Percentiles rank a stretch among this genome's conserved stretches.
Evolutionary conservation across 2,329 filamentous ascomycete species (phyloP).

Genomic region (Xylaria multiplex): DNA sequence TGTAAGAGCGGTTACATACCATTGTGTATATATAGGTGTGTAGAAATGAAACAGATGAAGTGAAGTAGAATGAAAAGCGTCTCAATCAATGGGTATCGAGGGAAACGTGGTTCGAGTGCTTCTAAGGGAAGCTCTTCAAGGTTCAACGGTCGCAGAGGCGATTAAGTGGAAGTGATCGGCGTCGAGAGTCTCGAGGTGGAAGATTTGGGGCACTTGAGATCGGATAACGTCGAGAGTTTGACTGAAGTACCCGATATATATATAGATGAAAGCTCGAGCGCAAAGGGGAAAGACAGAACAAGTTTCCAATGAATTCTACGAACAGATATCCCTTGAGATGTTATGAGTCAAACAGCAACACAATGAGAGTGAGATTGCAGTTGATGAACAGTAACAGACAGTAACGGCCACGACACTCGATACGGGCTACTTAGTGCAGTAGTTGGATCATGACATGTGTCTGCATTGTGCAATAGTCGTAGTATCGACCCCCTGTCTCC

Average conservation of each 20-base stretch:
- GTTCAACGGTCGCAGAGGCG: slow-evolving; percentile 6
- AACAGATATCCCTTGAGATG: slow-evolving; percentile 42
- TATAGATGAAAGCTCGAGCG: slow-evolving; percentile 28
- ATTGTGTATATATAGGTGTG: slow-evolving; percentile 41
- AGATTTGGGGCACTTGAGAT: slow-evolving; percentile 8
- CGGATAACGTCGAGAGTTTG: background rate
- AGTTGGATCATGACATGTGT: slow-evolving; percentile 41
- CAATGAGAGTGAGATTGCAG: slow-evolving; percentile 26
- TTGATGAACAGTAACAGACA: slow-evolving; percentile 26
- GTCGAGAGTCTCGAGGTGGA: slow-evolving; percentile 11
- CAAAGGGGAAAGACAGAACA: background rate
- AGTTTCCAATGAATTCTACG: slow-evolving; percentile 44
- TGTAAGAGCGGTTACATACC: slow-evolving; percentile 38
- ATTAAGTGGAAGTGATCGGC: slow-evolving; percentile 25
- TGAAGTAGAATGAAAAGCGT: slow-evolving; percentile 13
- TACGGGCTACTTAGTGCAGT: slow-evolving; percentile 9
- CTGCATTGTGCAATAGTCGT: slow-evolving; percentile 34
- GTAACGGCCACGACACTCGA: slow-evolving; percentile 36
- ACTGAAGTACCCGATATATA: slow-evolving; percentile 6
- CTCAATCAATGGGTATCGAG: slow-evolving; percentile 3
- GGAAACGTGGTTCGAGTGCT: slow-evolving; percentile 9
- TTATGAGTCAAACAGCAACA: slow-evolving; percentile 34
- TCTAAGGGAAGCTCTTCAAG: background rate
- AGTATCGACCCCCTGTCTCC: slow-evolving; percentile 2
- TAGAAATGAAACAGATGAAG: background rate